Percentiles rank a stretch among this genome's conserved stretches.
These are phyloP conservation scores for Przewalskia tangutica DNA, from an alignment of 257 asterid species.

Conservation along the genomic window DNA sequence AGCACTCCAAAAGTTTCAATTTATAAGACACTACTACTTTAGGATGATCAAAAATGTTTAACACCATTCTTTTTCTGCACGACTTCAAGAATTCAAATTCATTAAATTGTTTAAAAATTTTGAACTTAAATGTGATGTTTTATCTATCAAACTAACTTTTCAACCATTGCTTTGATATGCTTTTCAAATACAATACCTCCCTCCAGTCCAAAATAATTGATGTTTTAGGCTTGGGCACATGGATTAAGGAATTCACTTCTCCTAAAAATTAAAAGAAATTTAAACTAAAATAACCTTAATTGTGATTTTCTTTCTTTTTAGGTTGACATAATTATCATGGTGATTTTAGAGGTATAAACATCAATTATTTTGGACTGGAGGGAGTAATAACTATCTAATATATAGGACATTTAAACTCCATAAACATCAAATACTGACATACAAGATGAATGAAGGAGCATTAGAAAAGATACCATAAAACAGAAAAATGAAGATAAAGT, in stretches of 20 bases:
- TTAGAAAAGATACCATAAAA: neutral
- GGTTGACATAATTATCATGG: too few species aligned
- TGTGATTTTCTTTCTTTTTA: too few species aligned
- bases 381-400: neutral
- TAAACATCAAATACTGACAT: neutral
- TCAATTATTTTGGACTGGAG: too few species aligned
- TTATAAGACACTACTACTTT: neutral
- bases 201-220: too few species aligned
- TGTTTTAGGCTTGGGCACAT: too few species aligned
- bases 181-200: too few species aligned
- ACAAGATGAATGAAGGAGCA: neutral
- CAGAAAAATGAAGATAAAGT: neutral
- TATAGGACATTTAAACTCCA: neutral
- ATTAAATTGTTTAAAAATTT: neutral
- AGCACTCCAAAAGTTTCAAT: neutral
- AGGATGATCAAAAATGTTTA: neutral
- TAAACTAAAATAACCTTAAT: too few species aligned
- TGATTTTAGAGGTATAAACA: too few species aligned
- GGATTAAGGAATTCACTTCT: too few species aligned
- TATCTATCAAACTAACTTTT: neutral
- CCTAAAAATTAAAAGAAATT: too few species aligned
- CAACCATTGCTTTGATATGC: neutral
- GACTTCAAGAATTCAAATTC: neutral
- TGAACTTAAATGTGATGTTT: neutral
- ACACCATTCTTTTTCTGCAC: neutral